Evolutionary conservation across 2,329 filamentous ascomycete species (phyloP), one percentile per base, ranked within the genome.

Genomic region (Periglandula ipomoeae): DNA sequence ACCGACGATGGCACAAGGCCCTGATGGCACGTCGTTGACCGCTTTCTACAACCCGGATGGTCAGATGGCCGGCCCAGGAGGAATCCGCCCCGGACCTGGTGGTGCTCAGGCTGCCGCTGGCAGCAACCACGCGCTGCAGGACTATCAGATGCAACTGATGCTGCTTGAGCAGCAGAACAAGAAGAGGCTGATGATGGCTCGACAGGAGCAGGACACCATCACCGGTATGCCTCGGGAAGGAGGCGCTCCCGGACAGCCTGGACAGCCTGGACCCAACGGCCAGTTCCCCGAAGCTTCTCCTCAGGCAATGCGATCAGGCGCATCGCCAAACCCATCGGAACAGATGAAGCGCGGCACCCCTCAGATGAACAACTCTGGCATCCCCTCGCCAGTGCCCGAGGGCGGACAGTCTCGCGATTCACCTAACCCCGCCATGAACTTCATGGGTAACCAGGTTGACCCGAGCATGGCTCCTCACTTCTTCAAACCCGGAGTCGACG

Each of bases 101-200:
- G 72, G 66, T 50, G 67, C 65, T 30, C 73, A 74, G 55, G 68
- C 67, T 15, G 73, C 67, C 53, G 74, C 65, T 13, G 66, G 66
- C 30, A 85, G 84, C 66, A 91, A 89, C 62, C 86, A 90, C 63
- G 87, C 87, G 20, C 73, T 91, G 41, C 86, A 90, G 65, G 87
- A 93, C 64, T 91, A 91, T 59, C 87, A 91, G 70, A 90, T 90
- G 86, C 87, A 91, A 64, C 70, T 91, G 62, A 91, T 90, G 87
- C 69, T 90, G 44, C 75, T 91, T 15, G 87, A 91, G 67, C 87
- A 90, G 66, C 86, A 91, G 67, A 91, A 91, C 59, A 91, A 90
- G 74, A 90, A 89, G 67, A 75, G 87, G 17, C 73, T 91, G 44
- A 82, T 89, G 73, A 89, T 89, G 85, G 87, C 87, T 34, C 81